Evolutionary conservation across 2,329 filamentous ascomycete genomes (phyloP).

Genomic region (Penicillium brevicompactum): DNA sequence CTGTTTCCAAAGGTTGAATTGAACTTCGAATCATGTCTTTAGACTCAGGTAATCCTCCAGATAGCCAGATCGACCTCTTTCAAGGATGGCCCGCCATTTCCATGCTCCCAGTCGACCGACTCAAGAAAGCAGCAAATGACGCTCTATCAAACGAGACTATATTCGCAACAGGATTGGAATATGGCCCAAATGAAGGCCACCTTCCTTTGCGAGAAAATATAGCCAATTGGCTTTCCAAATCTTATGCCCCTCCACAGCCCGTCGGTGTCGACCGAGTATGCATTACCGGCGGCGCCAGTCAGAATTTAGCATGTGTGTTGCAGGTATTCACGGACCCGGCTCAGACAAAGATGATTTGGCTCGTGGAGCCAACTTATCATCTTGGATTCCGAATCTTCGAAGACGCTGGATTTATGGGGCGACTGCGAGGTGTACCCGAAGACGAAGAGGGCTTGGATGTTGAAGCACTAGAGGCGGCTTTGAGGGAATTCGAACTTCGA

Average conservation of each 20-base stretch:
- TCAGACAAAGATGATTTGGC: slow-evolving; percentile 73
- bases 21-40: neutral
- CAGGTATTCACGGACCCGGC: slow-evolving; percentile 76
- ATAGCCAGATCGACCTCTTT: slow-evolving; percentile 40
- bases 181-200: slow-evolving; percentile 75
- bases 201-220: slow-evolving; percentile 66
- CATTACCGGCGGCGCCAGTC: slow-evolving; percentile 79
- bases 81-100: slow-evolving; percentile 49
- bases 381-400: slow-evolving; percentile 77
- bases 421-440: slow-evolving; percentile 70
- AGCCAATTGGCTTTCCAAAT: slow-evolving; percentile 66
- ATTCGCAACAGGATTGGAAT: slow-evolving; percentile 66
- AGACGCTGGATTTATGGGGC: slow-evolving; percentile 70
- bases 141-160: slow-evolving; percentile 62
- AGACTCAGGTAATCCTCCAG: neutral
- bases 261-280: slow-evolving; percentile 64
- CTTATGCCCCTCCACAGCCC: slow-evolving; percentile 52
- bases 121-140: slow-evolving; percentile 60
- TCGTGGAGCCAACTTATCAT: slow-evolving; percentile 78
- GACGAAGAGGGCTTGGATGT: slow-evolving; percentile 76
- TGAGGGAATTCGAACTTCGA: slow-evolving; percentile 49
- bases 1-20: neutral
- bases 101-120: slow-evolving; percentile 64
- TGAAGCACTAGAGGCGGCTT: slow-evolving; percentile 54
- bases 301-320: slow-evolving; percentile 74